phyloP scores from a whole-genome alignment of 805 yeast genomes.

The Cephaloascus fragrans region DNA sequence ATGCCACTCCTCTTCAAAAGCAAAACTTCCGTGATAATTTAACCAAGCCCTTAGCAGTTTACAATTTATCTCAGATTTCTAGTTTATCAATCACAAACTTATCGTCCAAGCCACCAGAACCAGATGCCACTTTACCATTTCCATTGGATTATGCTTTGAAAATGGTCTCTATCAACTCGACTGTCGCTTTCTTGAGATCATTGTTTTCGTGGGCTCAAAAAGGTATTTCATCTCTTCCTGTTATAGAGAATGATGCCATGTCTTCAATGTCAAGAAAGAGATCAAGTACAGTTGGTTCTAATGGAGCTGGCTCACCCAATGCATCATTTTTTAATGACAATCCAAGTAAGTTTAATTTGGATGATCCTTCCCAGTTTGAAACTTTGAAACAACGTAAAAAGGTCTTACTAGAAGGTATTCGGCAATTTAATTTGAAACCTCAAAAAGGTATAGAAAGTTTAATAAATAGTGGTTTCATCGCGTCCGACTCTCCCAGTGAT shows the following conservation, averaged over 20 bases:
- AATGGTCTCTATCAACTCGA: conserved; percentile 67
- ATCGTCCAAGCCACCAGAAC: conserved; percentile 44
- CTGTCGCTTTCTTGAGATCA: conserved; percentile 76
- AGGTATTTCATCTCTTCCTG: conserved; percentile 13
- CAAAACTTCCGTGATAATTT: conserved; percentile 29
- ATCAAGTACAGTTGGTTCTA: conserved; percentile 20
- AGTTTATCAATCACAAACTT: conserved; percentile 63
- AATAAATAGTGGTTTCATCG: conserved; percentile 53
- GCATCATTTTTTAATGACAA: conserved; percentile 5
- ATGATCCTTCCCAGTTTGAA: conserved; percentile 81
- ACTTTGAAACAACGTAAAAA: conserved; percentile 75
- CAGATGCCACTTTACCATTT: conserved; percentile 40
- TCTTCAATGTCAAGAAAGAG: conserved; percentile 11
- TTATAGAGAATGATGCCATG: background rate
- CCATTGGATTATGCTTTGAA: conserved; percentile 83
- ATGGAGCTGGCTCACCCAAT: conserved; percentile 13
- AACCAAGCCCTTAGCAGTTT: conserved; percentile 55
- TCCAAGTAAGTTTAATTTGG: conserved; percentile 28
- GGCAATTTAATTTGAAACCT: conserved; percentile 77
- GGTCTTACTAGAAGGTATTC: conserved; percentile 66
- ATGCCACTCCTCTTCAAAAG: conserved; percentile 61
- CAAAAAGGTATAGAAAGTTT: conserved; percentile 65
- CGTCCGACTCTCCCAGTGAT: conserved; percentile 47
- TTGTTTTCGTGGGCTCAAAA: conserved; percentile 82
- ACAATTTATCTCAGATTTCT: conserved; percentile 66